Percentiles rank a stretch among this genome's conserved stretches.
Conservation (phyloP, 257 asterid genomes). For the Paraleonurus japonicus region DNA sequence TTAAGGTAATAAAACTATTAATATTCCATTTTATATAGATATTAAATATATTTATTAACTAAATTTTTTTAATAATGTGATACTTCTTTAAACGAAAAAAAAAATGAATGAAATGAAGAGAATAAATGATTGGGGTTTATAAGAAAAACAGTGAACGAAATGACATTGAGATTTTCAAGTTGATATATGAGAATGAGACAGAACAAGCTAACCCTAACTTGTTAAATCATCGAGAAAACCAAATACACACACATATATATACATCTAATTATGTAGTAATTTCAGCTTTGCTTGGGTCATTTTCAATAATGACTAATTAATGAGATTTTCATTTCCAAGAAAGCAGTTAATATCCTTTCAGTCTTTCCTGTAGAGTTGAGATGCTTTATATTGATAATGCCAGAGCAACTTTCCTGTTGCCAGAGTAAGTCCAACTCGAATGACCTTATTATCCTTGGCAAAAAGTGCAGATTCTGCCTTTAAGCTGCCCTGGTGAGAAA, state of each 20-base stretch:
- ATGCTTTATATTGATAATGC: not conserved
- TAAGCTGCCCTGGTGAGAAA: too few species aligned
- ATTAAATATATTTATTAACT: too few species aligned
- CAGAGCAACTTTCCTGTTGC: conserved; percentile 12
- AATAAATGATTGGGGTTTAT: too few species aligned
- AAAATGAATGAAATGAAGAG: not conserved
- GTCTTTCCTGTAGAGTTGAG: not conserved
- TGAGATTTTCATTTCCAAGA: conserved; percentile 54
- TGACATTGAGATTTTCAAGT: not conserved
- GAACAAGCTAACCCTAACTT: conserved; percentile 29
- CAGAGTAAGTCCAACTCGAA: not conserved
- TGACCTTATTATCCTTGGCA: conserved; percentile 3
- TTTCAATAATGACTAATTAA: conserved; percentile 40
- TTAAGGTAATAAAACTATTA: too few species aligned
- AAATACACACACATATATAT: not conserved
- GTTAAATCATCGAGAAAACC: conserved; percentile 32
- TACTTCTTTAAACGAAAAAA: too few species aligned
- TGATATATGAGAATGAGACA: conserved; percentile 26
- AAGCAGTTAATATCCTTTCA: conserved; percentile 6
- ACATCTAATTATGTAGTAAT: not conserved
- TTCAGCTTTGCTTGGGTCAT: conserved; percentile 30
- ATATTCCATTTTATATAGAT: too few species aligned
- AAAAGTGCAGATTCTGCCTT: not conserved
- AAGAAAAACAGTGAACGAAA: too few species aligned
- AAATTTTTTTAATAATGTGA: too few species aligned